Conservation (phyloP, 495 filamentous ascomycete species). For the Tuber borchii region DNA sequence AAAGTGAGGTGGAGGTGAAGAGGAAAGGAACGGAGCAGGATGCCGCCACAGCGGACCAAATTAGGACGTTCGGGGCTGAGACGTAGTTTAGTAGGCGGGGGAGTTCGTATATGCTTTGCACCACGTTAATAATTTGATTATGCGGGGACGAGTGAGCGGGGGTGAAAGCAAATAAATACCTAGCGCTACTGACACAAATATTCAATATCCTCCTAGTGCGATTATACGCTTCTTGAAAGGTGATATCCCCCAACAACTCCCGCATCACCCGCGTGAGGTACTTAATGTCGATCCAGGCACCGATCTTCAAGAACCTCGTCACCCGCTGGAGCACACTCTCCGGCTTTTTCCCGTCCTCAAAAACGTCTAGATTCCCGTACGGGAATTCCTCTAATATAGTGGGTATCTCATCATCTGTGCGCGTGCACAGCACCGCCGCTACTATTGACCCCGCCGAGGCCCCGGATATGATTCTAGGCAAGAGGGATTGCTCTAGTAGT, state of each 20-base stretch:
- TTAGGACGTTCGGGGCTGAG: constrained; percentile 85
- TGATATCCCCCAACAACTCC: constrained; percentile 72
- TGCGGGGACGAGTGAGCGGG: not conserved
- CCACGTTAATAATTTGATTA: not conserved
- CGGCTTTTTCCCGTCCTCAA: constrained; percentile 59
- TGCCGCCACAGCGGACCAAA: constrained; percentile 92
- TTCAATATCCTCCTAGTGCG: constrained; percentile 83
- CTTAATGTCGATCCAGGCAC: constrained; percentile 73
- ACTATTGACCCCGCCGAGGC: constrained; percentile 94
- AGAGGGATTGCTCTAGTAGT: constrained; percentile 64
- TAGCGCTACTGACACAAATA: constrained; percentile 79
- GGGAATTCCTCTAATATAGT: constrained; percentile 64
- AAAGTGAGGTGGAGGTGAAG: constrained; percentile 65
- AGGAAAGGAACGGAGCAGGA: constrained; percentile 91
- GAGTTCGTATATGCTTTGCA: constrained; percentile 69
- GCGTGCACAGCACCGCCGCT: constrained; percentile 73
- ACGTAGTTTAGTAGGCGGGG: constrained; percentile 85
- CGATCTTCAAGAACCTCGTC: constrained; percentile 70
- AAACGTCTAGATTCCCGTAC: constrained; percentile 76
- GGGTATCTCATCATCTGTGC: constrained; percentile 78
- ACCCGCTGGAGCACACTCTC: constrained; percentile 63
- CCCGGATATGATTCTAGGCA: constrained; percentile 88
- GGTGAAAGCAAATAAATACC: not conserved
- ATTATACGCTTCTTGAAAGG: constrained; percentile 93
- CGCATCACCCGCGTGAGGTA: constrained; percentile 77